A percentile compares a stretch with the other conserved stretches of the same genome.
phyloP scores from a whole-genome alignment of 208 protist species.

The Endotrypanum monterogeii region DNA sequence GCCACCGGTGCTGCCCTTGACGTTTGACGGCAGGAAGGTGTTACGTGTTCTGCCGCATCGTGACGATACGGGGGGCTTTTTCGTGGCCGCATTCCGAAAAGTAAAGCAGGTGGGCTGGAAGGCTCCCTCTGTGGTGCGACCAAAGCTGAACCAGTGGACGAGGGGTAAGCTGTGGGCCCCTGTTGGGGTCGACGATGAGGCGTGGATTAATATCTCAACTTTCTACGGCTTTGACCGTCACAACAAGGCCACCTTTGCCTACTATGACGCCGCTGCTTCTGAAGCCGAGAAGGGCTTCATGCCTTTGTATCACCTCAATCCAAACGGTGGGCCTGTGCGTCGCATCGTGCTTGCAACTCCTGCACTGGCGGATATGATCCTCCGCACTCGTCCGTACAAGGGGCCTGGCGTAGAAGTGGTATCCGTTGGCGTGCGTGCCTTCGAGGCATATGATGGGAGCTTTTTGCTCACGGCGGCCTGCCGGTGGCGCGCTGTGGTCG shows the following conservation, averaged over 20 bases:
- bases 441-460: conserved; percentile 84
- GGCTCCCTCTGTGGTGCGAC: conserved; percentile 35
- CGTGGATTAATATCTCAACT: conserved; percentile 69
- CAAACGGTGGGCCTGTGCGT: conserved; percentile 63
- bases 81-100: conserved; percentile 89
- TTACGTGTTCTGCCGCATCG: conserved; percentile 85
- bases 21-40: conserved; percentile 78
- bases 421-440: conserved; percentile 75
- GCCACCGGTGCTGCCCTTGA: conserved; percentile 35
- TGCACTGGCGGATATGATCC: conserved; percentile 66
- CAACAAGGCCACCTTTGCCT: conserved; percentile 39
- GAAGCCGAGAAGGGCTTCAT: conserved; percentile 38
- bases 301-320: conserved; percentile 87
- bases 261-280: conserved; percentile 24
- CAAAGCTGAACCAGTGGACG: conserved; percentile 90
- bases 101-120: conserved; percentile 47
- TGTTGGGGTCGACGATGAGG: conserved; percentile 56
- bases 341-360: conserved; percentile 86
- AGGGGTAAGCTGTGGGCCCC: conserved; percentile 83
- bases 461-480: conserved; percentile 71
- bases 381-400: conserved; percentile 82
- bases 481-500: conserved; percentile 85
- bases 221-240: conserved; percentile 82
- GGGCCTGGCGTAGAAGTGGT: conserved; percentile 91
- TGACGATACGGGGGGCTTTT: conserved; percentile 92